phyloP scores from a whole-genome alignment of 2,329 filamentous ascomycete species.

The Aplosporella prunicola region DNA sequence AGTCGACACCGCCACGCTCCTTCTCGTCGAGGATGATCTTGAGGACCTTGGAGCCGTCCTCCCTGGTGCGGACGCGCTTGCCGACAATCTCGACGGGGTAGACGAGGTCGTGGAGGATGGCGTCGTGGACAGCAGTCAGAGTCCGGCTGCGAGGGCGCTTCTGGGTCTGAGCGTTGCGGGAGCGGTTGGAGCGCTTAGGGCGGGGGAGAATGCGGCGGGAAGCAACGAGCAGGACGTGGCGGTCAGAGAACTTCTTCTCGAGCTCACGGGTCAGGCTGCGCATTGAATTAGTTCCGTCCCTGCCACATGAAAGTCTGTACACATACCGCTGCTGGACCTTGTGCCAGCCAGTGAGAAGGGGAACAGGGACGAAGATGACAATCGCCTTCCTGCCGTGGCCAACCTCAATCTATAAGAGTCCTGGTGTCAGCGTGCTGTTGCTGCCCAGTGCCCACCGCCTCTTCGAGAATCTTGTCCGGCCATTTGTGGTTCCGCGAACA shows the following conservation, averaged over 20 bases:
- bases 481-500: constrained; percentile 2
- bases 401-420: constrained; percentile 83
- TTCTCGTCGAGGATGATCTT: constrained; percentile 99
- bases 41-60: constrained; percentile 96
- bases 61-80: constrained; percentile 97
- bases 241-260: constrained; percentile 99
- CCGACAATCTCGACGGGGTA: constrained; percentile 99
- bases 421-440: constrained; percentile 45
- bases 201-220: constrained; percentile 97
- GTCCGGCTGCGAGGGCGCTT: constrained; percentile 98
- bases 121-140: constrained; percentile 96
- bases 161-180: constrained; percentile 92
- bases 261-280: constrained; percentile 95
- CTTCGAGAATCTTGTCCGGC: constrained; percentile 29
- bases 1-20: constrained; percentile 98
- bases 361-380: constrained; percentile 99
- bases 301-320: constrained; percentile 9
- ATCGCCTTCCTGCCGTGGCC: constrained; percentile 99
- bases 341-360: constrained; percentile 97
- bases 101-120: constrained; percentile 95
- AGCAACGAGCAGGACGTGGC: constrained; percentile 97
- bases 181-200: constrained; percentile 96
- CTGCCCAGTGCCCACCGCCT: constrained; percentile 49
- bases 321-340: constrained; percentile 98
- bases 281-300: constrained; percentile 8